A percentile compares a stretch with the other conserved stretches of the same genome.
Evolutionary conservation across 1,284 basidiomycete species (phyloP).

Genomic region (Heterobasidion annosum): DNA sequence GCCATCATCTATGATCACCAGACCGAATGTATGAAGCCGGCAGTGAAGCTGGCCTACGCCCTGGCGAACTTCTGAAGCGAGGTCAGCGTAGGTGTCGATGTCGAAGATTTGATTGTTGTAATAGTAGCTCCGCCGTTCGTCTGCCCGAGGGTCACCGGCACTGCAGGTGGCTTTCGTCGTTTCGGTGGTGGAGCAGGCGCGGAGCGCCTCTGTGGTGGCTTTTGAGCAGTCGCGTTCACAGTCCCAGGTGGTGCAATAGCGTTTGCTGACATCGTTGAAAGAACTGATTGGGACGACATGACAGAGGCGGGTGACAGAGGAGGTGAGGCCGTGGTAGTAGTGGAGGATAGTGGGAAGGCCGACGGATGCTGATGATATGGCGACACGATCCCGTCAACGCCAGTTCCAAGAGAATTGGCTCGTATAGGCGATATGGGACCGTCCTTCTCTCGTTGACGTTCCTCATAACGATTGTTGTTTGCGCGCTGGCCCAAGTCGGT

Average conservation of each 20-base stretch:
- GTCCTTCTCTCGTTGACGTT: not conserved
- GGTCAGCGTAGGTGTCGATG: not conserved
- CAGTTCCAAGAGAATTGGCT: constrained; percentile 7
- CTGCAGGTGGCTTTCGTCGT: constrained; percentile 56
- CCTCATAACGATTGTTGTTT: constrained; percentile 6
- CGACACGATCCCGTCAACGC: constrained; percentile 3
- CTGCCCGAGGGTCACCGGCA: constrained; percentile 41
- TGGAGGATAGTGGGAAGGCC: constrained; percentile 7
- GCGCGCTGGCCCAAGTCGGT: constrained; percentile 20
- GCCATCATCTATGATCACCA: no score
- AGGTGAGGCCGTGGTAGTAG: not conserved
- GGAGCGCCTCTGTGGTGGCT: constrained; percentile 24
- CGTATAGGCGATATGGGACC: constrained; percentile 3
- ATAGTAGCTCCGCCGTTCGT: constrained; percentile 39
- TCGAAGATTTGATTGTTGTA: constrained; percentile 33
- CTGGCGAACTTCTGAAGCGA: not conserved
- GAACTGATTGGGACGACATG: not conserved
- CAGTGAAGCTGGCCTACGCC: not conserved
- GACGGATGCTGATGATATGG: constrained; percentile 2
- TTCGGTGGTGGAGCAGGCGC: constrained; percentile 48
- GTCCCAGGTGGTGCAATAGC: constrained; percentile 10
- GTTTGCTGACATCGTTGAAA: not conserved
- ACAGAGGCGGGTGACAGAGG: constrained; percentile 3
- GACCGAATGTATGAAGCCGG: no score
- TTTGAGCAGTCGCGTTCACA: constrained; percentile 12